Percentiles rank a stretch among this genome's conserved stretches.
phyloP scores from a whole-genome alignment of 176 grass and related monocot species.

The Carex scoparia region DNA sequence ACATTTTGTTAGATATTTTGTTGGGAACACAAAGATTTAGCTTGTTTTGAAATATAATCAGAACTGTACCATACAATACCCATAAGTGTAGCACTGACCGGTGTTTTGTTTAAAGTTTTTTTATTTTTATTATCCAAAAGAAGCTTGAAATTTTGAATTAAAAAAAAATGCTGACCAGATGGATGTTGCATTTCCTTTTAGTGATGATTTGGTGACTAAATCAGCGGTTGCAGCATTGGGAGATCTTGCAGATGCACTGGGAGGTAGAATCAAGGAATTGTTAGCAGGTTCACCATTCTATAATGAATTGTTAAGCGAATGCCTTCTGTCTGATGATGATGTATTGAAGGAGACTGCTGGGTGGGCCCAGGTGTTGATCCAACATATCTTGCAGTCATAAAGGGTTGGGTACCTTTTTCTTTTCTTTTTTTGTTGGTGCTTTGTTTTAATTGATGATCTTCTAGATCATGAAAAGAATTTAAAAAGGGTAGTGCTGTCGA shows the following conservation, averaged over 20 bases:
- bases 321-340: constrained; percentile 52
- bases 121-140: not conserved
- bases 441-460: constrained; percentile 34
- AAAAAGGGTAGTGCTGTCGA: constrained; percentile 30
- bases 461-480: constrained; percentile 31
- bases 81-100: not conserved
- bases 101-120: not conserved
- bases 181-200: constrained; percentile 15
- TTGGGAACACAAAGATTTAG: constrained; percentile 8
- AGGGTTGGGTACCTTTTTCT: constrained; percentile 8
- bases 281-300: constrained; percentile 58
- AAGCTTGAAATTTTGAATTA: not conserved
- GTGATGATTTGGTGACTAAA: constrained; percentile 82
- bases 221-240: constrained; percentile 73
- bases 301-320: constrained; percentile 64
- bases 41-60: not conserved
- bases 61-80: not conserved
- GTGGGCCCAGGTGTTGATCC: constrained; percentile 71
- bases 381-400: constrained; percentile 53
- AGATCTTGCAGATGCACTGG: constrained; percentile 70
- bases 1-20: not conserved
- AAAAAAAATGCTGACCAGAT: not conserved
- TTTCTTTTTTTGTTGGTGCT: constrained; percentile 12
- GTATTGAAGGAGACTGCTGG: constrained; percentile 49
- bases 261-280: constrained; percentile 49